Evolutionary conservation across 1,139 yeast species (phyloP).

Genomic region (Debaryomyces singareniensis): DNA sequence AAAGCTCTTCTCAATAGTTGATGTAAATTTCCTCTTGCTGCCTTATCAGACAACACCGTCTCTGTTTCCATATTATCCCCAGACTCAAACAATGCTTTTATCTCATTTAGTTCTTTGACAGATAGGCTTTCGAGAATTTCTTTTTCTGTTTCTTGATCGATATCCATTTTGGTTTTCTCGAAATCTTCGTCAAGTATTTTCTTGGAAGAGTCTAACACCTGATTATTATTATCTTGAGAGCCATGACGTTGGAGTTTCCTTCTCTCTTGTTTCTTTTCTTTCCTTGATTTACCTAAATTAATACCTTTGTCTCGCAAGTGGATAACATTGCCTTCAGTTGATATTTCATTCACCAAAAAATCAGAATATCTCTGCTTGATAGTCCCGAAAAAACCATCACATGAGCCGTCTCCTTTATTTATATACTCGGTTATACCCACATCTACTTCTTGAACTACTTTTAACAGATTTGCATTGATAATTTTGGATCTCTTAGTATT

Average conservation of each 20-base stretch:
- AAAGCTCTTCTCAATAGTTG: conserved; percentile 70
- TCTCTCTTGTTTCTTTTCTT: conserved; percentile 44
- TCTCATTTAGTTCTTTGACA: conserved; percentile 47
- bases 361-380: conserved; percentile 91
- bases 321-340: conserved; percentile 58
- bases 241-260: conserved; percentile 37
- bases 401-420: conserved; percentile 30
- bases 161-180: conserved; percentile 32
- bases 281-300: conserved; percentile 42
- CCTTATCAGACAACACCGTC: conserved; percentile 58
- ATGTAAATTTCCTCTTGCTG: conserved; percentile 69
- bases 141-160: conserved; percentile 38
- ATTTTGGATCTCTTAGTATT: conserved; percentile 6
- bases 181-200: conserved; percentile 16
- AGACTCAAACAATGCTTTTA: conserved; percentile 49
- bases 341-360: conserved; percentile 87
- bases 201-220: too few relatives aligned
- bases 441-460: conserved; percentile 49
- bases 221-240: conserved; percentile 24
- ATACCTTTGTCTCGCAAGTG: conserved; percentile 74
- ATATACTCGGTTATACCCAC: conserved; percentile 81
- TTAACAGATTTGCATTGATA: conserved; percentile 6
- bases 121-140: conserved; percentile 53
- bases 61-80: conserved; percentile 59
- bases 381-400: conserved; percentile 67